Conservation (phyloP, 2,329 filamentous ascomycete genomes). For the Verticillium isaacii region DNA sequence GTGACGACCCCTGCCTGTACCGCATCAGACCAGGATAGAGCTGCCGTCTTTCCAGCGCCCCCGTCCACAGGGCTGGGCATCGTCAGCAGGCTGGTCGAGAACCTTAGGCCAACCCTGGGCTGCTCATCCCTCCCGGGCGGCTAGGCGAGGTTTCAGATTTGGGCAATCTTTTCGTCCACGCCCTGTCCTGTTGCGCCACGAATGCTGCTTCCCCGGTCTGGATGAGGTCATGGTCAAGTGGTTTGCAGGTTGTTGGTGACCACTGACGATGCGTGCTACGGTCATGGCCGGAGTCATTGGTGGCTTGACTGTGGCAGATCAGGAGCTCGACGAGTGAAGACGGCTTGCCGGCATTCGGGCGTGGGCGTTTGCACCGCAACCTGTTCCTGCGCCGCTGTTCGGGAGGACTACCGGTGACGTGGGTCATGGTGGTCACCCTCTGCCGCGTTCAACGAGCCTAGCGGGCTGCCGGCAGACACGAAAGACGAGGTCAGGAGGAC, state of each 20-base stretch:
- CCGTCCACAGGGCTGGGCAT: background rate
- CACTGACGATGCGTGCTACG: background rate
- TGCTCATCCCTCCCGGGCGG: background rate
- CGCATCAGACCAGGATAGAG: background rate
- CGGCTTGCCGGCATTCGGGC: background rate
- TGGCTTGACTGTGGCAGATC: background rate
- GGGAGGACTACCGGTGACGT: background rate
- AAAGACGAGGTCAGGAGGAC: background rate
- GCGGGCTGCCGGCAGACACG: background rate
- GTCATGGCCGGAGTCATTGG: background rate
- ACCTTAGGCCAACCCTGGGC: background rate
- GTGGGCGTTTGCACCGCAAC: background rate
- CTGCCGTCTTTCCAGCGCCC: conserved; percentile 3
- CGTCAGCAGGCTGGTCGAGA: conserved; percentile 3
- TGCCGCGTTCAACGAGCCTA: background rate
- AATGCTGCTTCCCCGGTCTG: background rate
- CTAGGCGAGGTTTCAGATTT: background rate
- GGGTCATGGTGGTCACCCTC: background rate
- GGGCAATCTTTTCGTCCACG: background rate
- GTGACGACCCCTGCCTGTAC: background rate
- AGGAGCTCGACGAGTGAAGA: background rate
- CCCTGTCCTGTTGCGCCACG: background rate
- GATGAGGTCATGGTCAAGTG: background rate
- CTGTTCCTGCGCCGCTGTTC: background rate
- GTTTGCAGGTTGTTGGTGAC: conserved; percentile 3